Percentiles rank a stretch among this genome's conserved stretches.
Conservation (phyloP, 108 stramenopile species). For the Cyclotella sp. region DNA sequence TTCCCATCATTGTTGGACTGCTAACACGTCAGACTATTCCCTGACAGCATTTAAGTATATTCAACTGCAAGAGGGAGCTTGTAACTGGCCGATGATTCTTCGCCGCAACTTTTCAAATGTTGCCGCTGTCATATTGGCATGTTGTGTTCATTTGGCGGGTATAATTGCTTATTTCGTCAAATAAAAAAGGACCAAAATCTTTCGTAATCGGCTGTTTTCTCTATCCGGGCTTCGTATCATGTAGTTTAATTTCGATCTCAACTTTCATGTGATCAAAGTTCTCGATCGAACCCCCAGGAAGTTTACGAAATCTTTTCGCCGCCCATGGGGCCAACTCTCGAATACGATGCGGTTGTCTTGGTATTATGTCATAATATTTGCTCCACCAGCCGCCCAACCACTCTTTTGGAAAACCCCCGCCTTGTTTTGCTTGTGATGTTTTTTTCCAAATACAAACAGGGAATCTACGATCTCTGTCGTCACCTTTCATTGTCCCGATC, state of each 20-base stretch:
- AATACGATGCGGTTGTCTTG: constrained; percentile 36
- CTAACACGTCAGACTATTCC: no score
- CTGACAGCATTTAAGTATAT: no score
- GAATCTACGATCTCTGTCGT: constrained; percentile 18
- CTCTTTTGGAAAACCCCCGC: constrained; percentile 33
- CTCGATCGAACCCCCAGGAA: constrained; percentile 23
- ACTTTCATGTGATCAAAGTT: constrained; percentile 40
- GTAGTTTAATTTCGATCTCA: constrained; percentile 24
- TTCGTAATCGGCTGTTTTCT: no score
- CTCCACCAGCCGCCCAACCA: constrained; percentile 56
- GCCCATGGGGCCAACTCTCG: constrained; percentile 50
- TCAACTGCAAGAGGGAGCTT: no score
- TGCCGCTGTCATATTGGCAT: no score
- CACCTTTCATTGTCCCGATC: constrained; percentile 49
- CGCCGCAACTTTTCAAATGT: no score
- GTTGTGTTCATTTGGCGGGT: no score
- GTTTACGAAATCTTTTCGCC: constrained; percentile 38
- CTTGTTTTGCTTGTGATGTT: not conserved
- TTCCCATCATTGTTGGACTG: no score
- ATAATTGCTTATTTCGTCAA: no score
- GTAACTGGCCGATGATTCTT: no score
- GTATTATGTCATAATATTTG: constrained; percentile 47
- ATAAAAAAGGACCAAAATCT: no score
- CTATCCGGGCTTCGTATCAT: not conserved
- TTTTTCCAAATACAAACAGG: constrained; percentile 50